Base-by-base conservation (phyloP, 2,329 filamentous ascomycete species). In the Leptographium lundbergii region DNA sequence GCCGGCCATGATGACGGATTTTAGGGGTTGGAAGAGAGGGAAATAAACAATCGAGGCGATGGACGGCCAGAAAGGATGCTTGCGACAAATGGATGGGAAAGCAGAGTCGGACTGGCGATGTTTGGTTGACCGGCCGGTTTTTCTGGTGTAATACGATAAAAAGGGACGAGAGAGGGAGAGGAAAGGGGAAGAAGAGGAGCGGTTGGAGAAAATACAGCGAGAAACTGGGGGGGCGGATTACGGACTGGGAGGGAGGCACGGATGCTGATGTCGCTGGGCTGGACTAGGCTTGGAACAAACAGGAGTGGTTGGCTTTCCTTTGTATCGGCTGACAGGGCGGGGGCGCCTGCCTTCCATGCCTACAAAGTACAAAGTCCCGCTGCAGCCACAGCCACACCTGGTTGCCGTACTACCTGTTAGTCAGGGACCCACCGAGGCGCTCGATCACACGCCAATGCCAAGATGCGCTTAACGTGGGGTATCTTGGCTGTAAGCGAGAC, bases 1-100 rank as follows among this genome's bases (percentile, higher is more conserved):
- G 42, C 74, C 75, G 66, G 80, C 74, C 80, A 82, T 82, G 67
- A 62, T 75, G 68, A 63, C 63, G 62, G 65, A 52, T 52, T 48
- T 24, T 56, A 17, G 32, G 53, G 13, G 32, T 34, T 14, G 22
- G 42, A 51, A 27, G 27, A 34, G n/a, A 47, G 42, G 4, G 51
- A n/a, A 6, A 53, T 27, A 24, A 53, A 55, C 17, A 50, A 34
- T 51, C 17, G 42, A 47, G n/a, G 22, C 9, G 36, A 24, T 48
- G 19, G n/a, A 29, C 10, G 3, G 56, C 50, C 13, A 27, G 32
- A n/a, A 39, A n/a, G 14, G 54, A 13, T n/a, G 39, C 14, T 47
- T 32, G 36, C 39, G 22, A 32, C 22, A 39, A 32, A 34, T n/a
- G 39, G 10, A 6, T 53, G 42, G 25, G 55, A 29, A 53, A 13